Evolutionary conservation across 805 yeast genomes (phyloP).

Genomic region (Komagataella phaffii): DNA sequence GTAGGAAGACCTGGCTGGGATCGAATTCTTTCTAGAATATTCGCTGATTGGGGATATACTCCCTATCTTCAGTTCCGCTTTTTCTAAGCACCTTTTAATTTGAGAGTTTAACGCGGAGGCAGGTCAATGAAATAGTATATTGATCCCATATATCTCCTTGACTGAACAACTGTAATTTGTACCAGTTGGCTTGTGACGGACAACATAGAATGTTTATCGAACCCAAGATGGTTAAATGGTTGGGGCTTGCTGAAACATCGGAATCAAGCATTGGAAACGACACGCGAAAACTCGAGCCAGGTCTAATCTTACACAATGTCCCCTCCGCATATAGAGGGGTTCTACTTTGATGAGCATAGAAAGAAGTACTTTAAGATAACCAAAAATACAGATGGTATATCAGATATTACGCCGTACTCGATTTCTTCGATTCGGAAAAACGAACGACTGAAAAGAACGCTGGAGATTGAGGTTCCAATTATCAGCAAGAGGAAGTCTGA

Average conservation of each 20-base stretch:
- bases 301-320: conserved; percentile 1
- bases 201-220: too few relatives aligned
- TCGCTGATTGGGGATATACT: background rate
- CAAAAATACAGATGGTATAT: background rate
- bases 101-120: too few relatives aligned
- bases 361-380: conserved; percentile 8
- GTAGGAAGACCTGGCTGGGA: background rate
- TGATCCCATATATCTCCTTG: too few relatives aligned
- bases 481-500: background rate
- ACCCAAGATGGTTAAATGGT: too few relatives aligned
- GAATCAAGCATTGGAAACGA: too few relatives aligned
- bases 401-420: background rate
- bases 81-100: too few relatives aligned
- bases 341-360: conserved; percentile 9
- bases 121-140: too few relatives aligned
- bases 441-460: background rate
- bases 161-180: too few relatives aligned
- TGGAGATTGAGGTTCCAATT: background rate
- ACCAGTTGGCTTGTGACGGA: too few relatives aligned
- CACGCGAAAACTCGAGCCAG: too few relatives aligned
- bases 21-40: background rate
- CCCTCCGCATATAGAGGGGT: conserved; percentile 6
- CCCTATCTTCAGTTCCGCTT: too few relatives aligned
- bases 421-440: background rate
- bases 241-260: too few relatives aligned